These are phyloP conservation scores for Aphanomyces cochlioides DNA, from an alignment of 352 stramenopile genomes.

Conservation along the genomic window DNA sequence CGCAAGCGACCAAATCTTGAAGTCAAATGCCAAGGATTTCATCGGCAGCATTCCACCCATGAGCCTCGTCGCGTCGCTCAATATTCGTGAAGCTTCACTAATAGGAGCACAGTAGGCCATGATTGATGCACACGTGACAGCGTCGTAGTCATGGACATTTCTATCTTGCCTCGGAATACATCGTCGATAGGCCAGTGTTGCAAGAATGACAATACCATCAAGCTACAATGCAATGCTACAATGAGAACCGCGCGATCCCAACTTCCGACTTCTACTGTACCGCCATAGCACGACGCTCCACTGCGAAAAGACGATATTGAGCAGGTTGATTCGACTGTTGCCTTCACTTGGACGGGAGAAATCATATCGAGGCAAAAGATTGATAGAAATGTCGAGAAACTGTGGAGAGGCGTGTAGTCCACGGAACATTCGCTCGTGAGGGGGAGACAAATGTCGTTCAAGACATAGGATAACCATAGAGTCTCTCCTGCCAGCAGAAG, in stretches of 20 bases:
- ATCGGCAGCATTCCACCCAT: slow-evolving; percentile 10
- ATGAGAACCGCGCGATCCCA: background rate
- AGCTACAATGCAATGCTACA: background rate
- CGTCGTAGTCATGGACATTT: background rate
- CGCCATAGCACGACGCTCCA: no score
- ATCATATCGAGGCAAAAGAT: no score
- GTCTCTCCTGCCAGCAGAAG: background rate
- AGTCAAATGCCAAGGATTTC: background rate
- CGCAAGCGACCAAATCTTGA: slow-evolving; percentile 1
- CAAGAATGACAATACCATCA: background rate
- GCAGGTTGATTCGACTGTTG: no score
- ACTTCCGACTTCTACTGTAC: no score
- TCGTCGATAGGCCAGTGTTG: background rate
- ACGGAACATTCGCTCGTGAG: no score
- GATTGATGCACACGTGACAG: background rate
- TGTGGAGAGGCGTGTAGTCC: no score
- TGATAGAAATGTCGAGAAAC: no score
- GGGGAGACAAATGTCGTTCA: no score
- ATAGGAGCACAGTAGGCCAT: background rate
- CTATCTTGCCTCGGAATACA: background rate
- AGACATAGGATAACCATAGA: no score
- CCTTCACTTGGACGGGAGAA: no score
- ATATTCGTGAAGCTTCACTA: background rate
- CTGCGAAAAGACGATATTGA: no score
- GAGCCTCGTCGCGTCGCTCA: background rate